Conservation (phyloP, 1,284 basidiomycete species). For the Leccinum pallidistipes region DNA sequence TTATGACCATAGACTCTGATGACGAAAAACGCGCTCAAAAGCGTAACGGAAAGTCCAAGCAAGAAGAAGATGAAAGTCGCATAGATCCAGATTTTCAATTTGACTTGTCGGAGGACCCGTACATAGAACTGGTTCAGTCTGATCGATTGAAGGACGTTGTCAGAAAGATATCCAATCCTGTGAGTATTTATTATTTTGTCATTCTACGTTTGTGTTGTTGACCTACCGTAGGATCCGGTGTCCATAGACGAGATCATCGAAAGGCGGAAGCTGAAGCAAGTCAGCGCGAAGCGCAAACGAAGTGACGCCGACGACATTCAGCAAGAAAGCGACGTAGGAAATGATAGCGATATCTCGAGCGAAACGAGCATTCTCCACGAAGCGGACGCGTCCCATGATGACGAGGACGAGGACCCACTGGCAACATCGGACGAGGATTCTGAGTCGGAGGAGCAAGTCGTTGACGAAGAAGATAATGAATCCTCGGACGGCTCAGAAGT, state of each 20-base stretch:
- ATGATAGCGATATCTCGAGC: constrained; percentile 36
- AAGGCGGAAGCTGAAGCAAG: constrained; percentile 51
- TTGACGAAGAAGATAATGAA: constrained; percentile 36
- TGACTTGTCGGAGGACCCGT: constrained; percentile 73
- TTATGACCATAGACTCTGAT: constrained; percentile 84
- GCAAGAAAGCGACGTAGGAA: constrained; percentile 38
- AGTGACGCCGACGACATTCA: constrained; percentile 39
- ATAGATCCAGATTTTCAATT: constrained; percentile 85
- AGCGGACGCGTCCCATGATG: constrained; percentile 33
- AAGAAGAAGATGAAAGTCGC: constrained; percentile 53
- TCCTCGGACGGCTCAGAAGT: constrained; percentile 39
- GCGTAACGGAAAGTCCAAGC: constrained; percentile 20
- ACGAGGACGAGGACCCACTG: constrained; percentile 43
- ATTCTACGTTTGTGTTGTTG: constrained; percentile 7
- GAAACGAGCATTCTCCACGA: constrained; percentile 40
- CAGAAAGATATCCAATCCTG: constrained; percentile 63
- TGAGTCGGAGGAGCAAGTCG: constrained; percentile 16
- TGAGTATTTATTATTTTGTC: constrained; percentile 37
- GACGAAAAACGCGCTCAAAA: constrained; percentile 46
- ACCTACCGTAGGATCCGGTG: constrained; percentile 61
- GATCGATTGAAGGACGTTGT: constrained; percentile 52
- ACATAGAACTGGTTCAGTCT: constrained; percentile 50
- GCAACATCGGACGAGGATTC: constrained; percentile 42
- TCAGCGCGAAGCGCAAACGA: constrained; percentile 60
- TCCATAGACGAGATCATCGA: constrained; percentile 93